These are phyloP conservation scores for Saccharomyces hybrid DNA, from an alignment of 1,139 yeast species.

Conservation along the genomic window DNA sequence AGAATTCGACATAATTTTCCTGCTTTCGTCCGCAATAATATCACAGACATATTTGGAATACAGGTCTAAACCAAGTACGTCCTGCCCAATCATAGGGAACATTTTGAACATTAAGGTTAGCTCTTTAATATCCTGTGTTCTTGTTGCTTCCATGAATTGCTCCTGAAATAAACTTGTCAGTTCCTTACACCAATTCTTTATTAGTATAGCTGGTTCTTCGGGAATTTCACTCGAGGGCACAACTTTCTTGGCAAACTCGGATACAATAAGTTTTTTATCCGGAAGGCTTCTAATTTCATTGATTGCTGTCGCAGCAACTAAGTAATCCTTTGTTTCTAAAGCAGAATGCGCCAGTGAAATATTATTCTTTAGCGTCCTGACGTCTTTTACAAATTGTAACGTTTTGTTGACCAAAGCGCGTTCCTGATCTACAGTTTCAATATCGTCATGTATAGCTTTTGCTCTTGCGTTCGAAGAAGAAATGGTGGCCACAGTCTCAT, in stretches of 20 bases:
- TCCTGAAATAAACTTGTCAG: slow-evolving; percentile 51
- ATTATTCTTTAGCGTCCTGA: slow-evolving; percentile 43
- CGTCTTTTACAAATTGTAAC: slow-evolving; percentile 55
- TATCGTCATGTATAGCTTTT: slow-evolving; percentile 57
- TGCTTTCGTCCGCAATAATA: slow-evolving; percentile 72
- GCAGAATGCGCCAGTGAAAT: slow-evolving; percentile 24
- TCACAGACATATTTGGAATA: slow-evolving; percentile 83
- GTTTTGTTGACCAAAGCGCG: slow-evolving; percentile 61
- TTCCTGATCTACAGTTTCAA: slow-evolving; percentile 64
- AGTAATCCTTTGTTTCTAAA: slow-evolving; percentile 41
- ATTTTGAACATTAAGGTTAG: slow-evolving; percentile 63
- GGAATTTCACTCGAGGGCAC: slow-evolving; percentile 94
- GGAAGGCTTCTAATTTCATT: slow-evolving; percentile 68
- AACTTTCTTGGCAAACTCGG: slow-evolving; percentile 71
- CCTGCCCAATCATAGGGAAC: slow-evolving; percentile 78
- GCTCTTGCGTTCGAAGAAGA: slow-evolving; percentile 62
- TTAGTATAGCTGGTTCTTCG: slow-evolving; percentile 56
- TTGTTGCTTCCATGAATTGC: slow-evolving; percentile 67
- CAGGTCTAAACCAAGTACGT: slow-evolving; percentile 64
- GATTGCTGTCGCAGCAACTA: slow-evolving; percentile 62
- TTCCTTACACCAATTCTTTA: slow-evolving; percentile 51
- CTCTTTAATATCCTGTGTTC: slow-evolving; percentile 52
- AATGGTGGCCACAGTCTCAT: slow-evolving; percentile 27
- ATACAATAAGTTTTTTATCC: slow-evolving; percentile 38
- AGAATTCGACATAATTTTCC: slow-evolving; percentile 35